Conservation (phyloP, 331 rosid species). For the Dryas integrifolia region DNA sequence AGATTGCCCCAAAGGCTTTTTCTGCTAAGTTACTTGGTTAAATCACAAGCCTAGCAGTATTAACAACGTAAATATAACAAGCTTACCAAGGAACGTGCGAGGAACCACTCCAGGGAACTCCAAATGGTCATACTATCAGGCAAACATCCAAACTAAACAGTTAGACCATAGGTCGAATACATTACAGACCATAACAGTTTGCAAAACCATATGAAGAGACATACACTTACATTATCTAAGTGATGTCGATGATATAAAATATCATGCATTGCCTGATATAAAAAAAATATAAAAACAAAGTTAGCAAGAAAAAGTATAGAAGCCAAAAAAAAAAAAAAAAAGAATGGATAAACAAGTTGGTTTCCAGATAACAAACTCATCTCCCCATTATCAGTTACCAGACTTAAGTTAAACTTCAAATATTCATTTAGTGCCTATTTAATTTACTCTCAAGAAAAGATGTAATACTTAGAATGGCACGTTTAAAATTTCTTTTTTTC, state of each 20-base stretch:
- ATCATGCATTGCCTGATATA: conserved; percentile 76
- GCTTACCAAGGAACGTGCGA: conserved; percentile 79
- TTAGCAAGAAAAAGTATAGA: conserved; percentile 2
- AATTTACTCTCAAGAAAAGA: not conserved
- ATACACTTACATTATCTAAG: conserved; percentile 56
- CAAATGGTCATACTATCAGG: conserved; percentile 79
- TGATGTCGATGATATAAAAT: conserved; percentile 60
- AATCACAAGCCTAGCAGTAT: not conserved
- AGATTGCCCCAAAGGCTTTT: not conserved
- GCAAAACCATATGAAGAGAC: not conserved
- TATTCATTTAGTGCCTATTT: not conserved
- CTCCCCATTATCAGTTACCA: not conserved
- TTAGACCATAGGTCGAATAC: conserved; percentile 17
- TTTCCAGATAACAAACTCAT: not conserved
- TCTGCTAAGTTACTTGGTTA: not conserved
- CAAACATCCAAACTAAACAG: conserved; percentile 10
- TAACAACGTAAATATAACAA: not conserved
- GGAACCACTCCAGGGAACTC: conserved; percentile 96
- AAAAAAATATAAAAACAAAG: conserved; percentile 3
- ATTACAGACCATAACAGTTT: not conserved
- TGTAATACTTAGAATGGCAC: not conserved
- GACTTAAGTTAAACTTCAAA: not conserved
- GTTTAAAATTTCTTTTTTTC: not conserved
- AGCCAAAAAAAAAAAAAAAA: not conserved
- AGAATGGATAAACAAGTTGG: not conserved